Evolutionary conservation across 257 asterid species (phyloP).

Genomic region (Pogostemon cablin): DNA sequence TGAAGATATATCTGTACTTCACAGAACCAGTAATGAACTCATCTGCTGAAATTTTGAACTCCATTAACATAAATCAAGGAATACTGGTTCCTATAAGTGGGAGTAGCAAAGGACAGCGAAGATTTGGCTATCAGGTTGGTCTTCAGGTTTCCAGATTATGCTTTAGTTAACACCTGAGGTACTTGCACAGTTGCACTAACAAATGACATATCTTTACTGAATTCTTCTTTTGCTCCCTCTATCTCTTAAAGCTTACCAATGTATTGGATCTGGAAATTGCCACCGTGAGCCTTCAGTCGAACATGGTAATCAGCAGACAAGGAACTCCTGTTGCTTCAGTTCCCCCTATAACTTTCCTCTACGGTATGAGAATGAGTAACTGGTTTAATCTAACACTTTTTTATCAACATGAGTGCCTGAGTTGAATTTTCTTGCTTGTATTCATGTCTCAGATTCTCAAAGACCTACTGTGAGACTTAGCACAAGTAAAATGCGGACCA

Average conservation of each 20-base stretch:
- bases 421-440: slow-evolving; percentile 27
- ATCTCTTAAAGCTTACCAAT: slow-evolving; percentile 56
- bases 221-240: neutral
- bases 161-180: neutral
- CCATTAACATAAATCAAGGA: slow-evolving; percentile 67
- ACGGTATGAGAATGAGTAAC: slow-evolving; percentile 54
- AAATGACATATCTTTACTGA: neutral
- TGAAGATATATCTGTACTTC: slow-evolving; percentile 74
- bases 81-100: slow-evolving; percentile 64
- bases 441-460: slow-evolving; percentile 57
- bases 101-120: slow-evolving; percentile 66
- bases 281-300: slow-evolving; percentile 67
- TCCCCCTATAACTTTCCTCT: slow-evolving; percentile 80
- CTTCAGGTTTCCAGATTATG: slow-evolving; percentile 10
- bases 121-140: slow-evolving; percentile 89
- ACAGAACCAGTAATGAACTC: slow-evolving; percentile 80
- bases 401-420: neutral
- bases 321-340: slow-evolving; percentile 81
- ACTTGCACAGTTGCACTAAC: neutral
- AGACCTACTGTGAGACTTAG: slow-evolving; percentile 80
- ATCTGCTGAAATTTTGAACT: slow-evolving; percentile 66
- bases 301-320: slow-evolving; percentile 63
- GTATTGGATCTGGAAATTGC: slow-evolving; percentile 61
- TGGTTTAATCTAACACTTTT: neutral
- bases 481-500: slow-evolving; percentile 62